Evolutionary conservation across 768 basidiomycete genomes (phyloP), one percentile per base, ranked within the genome.

Genomic region (Leccinum fibrillosum): DNA sequence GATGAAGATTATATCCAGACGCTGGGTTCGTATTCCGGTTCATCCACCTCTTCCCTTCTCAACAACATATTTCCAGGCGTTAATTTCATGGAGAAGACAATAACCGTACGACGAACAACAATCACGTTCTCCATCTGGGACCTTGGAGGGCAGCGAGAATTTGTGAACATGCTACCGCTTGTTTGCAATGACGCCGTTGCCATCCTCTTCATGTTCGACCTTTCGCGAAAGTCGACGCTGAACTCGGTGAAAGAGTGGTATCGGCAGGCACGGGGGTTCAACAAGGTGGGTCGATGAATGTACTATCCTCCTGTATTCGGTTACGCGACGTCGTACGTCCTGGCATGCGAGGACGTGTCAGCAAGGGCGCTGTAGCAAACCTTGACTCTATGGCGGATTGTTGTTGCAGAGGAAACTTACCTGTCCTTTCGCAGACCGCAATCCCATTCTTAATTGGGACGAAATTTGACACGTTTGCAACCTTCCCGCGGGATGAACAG

Each of bases 211-310:
- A 98, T 98, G 97, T 99, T 99, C 72, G 97, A 99, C 78, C 82
- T 99, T 49, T 94, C 93, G 58, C 86, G 97, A 65, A 98, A 98
- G 76, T 92, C 92, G 59, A 99, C 97, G 45, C 76, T 99, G 62
- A 98, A 98, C 76, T 96, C 93, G 57, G 94, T 99, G 66, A 98
- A 98, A 76, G 97, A 99, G 75, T 99, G 97, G 97, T 99, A 98
- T 81, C 84, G 97, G 66, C 97, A 99, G 77, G 94, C 95, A 53
- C 82, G 97, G 67, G 97, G 97, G 21, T 99, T 99, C 78, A 98
- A 98, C 79, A 98, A 98, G 83, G 96, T 94, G 58, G 53, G 82
- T 73, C 49, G 0, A 6, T 49, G 19, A 42, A 15, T 13, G 10
- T 28, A 17, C 39, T 32, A 5, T 21, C 30, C 17, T 50, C 5